These are phyloP conservation scores for Pseudocercospora ulei DNA, from an alignment of 2,329 filamentous ascomycete genomes.

Conservation along the genomic window DNA sequence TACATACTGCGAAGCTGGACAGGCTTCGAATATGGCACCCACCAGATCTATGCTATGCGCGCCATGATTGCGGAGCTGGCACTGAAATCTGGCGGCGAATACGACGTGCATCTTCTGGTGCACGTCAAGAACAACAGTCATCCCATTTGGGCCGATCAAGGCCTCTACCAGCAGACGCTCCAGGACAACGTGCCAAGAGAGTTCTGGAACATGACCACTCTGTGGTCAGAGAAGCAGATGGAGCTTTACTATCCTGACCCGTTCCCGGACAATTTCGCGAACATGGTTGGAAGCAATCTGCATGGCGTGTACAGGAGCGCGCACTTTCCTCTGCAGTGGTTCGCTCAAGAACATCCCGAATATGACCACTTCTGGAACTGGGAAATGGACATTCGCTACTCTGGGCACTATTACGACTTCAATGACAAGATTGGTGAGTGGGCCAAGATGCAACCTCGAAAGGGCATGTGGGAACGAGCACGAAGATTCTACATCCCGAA, in stretches of 20 bases:
- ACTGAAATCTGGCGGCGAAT: slow-evolving; percentile 72
- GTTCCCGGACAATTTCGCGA: slow-evolving; percentile 61
- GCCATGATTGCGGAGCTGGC: slow-evolving; percentile 75
- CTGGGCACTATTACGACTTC: slow-evolving; percentile 74
- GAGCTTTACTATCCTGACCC: slow-evolving; percentile 78
- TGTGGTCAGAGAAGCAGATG: slow-evolving; percentile 96
- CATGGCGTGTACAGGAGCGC: slow-evolving; percentile 76
- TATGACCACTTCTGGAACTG: slow-evolving; percentile 64
- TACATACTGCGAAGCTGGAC: slow-evolving; percentile 78
- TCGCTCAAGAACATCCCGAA: slow-evolving; percentile 43
- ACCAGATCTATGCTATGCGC: slow-evolving; percentile 71
- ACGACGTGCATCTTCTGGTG: slow-evolving; percentile 75
- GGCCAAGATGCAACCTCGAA: slow-evolving; percentile 57
- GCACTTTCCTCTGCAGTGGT: slow-evolving; percentile 46
- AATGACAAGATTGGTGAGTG: slow-evolving; percentile 57
- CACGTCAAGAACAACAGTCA: slow-evolving; percentile 70
- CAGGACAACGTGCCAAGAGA: slow-evolving; percentile 65
- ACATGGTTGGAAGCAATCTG: slow-evolving; percentile 55
- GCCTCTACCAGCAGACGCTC: slow-evolving; percentile 57
- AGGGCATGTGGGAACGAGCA: slow-evolving; percentile 63
- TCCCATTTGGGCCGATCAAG: slow-evolving; percentile 67
- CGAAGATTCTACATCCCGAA: slow-evolving; percentile 64
- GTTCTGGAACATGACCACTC: slow-evolving; percentile 75
- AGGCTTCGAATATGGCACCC: slow-evolving; percentile 65
- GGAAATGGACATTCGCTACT: slow-evolving; percentile 78